Evolutionary conservation across 2,329 filamentous ascomycete species (phyloP), one percentile per base, ranked within the genome.

Genomic region (Lithohypha guttulata): DNA sequence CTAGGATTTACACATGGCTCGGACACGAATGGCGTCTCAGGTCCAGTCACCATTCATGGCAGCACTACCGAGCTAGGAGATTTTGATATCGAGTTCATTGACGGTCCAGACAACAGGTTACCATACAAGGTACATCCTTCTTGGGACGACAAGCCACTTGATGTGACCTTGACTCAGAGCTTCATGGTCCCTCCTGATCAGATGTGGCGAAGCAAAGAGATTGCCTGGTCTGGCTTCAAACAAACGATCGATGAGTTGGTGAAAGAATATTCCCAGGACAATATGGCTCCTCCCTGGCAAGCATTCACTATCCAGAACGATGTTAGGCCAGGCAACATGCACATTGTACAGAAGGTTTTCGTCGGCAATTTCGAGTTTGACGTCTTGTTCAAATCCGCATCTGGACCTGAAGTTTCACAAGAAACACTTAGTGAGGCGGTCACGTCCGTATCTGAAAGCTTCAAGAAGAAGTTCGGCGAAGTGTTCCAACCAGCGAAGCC

Each of bases 291-390:
- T 7, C 81, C 89, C 2, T 85, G 81, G 65, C 83, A 91, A 57
- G 71, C 87, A 1, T 95, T 93, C 59, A 84, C 84, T 5, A 69
- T 96, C 39, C 62, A 69, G 30, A 81, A 93, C 57, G 60, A 64
- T 21, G 78, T 82, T 2, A 76, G 73, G 4, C 53, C 61, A 9
- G 89, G 86, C 20, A 96, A 96, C 54, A 64, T 84, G 10, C 89
- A 98, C 48, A 64, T 94, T 27, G 70, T 96, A 11, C 85, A 98
- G 61, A 95, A 94, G 63, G 76, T 86, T 2, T 96, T 94, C 52
- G 75, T 87, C 52, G 89, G 91, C 2, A 60, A 79, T 1, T 98
- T 96, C 54, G 85, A 80, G 65, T 96, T 96, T 51, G 91, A 96
- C 57, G 70, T 96, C 38, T 69, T 96, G 34, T 95, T 86, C 64